These are phyloP conservation scores for Trametes versicolor DNA, from an alignment of 1,284 basidiomycete species.

Conservation along the genomic window DNA sequence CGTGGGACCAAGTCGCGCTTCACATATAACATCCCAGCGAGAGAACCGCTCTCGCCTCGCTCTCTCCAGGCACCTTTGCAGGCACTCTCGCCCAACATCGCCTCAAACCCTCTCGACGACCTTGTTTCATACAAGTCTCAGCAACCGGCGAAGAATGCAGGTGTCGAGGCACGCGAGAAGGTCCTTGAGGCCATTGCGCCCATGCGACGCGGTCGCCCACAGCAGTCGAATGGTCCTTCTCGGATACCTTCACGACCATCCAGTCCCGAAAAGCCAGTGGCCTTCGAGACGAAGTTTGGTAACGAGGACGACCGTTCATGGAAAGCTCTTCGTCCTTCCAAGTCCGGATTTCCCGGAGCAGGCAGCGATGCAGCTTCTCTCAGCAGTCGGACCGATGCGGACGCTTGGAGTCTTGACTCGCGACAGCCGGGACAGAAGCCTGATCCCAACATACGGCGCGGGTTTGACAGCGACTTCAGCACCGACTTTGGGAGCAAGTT, in stretches of 20 bases:
- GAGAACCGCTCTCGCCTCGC: conserved; percentile 52
- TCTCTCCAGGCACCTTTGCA: conserved; percentile 38
- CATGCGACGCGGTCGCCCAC: conserved; percentile 78
- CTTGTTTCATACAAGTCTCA: conserved; percentile 51
- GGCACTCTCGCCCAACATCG: conserved; percentile 41
- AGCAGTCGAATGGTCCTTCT: conserved; percentile 38
- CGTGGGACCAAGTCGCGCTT: conserved; percentile 86
- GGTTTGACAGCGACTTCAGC: conserved; percentile 44
- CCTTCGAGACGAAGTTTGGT: conserved; percentile 51
- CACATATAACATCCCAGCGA: conserved; percentile 66
- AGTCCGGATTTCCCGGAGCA: conserved; percentile 46
- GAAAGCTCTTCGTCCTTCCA: conserved; percentile 53
- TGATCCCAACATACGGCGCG: conserved; percentile 35
- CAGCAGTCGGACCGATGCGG: conserved; percentile 41
- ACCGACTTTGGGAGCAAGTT: conserved; percentile 51
- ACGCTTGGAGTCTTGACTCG: conserved; percentile 58
- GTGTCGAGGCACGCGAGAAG: conserved; percentile 74
- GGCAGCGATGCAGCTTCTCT: conserved; percentile 40
- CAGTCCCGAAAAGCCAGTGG: conserved; percentile 52
- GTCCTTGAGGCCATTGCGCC: conserved; percentile 81
- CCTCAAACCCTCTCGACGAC: conserved; percentile 52
- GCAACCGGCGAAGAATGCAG: conserved; percentile 52
- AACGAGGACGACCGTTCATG: conserved; percentile 63
- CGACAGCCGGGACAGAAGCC: conserved; percentile 39
- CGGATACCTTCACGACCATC: conserved; percentile 48